Evolutionary conservation across 1,284 basidiomycete species (phyloP).

Genomic region (Malassezia equina): DNA sequence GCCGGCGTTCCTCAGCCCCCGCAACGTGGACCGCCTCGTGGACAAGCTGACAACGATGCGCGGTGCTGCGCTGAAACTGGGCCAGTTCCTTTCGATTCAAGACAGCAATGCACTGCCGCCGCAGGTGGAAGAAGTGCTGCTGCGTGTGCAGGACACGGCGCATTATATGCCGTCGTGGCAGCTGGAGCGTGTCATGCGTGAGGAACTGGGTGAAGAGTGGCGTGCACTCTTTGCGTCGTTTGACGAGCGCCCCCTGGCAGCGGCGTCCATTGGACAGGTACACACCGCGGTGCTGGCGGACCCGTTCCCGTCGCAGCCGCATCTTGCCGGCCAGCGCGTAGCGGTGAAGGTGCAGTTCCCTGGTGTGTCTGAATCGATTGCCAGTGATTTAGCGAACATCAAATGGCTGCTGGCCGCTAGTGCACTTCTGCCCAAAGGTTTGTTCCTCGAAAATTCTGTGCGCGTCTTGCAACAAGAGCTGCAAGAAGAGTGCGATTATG

Average conservation of each 20-base stretch:
- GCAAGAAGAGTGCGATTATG: slow-evolving; percentile 89
- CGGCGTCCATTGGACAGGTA: slow-evolving; percentile 94
- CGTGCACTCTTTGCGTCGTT: slow-evolving; percentile 63
- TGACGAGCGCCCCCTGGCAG: slow-evolving; percentile 78
- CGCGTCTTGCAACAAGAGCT: slow-evolving; percentile 79
- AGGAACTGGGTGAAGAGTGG: slow-evolving; percentile 71
- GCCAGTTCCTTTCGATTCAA: slow-evolving; percentile 96
- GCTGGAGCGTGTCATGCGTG: slow-evolving; percentile 71
- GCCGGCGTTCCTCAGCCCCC: slow-evolving; percentile 49
- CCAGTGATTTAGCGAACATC: slow-evolving; percentile 76
- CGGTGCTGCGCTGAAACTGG: slow-evolving; percentile 88
- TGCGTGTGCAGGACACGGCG: slow-evolving; percentile 83
- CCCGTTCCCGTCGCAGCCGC: slow-evolving; percentile 22
- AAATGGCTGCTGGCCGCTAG: slow-evolving; percentile 72
- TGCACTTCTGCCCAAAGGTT: slow-evolving; percentile 68
- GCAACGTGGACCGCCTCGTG: slow-evolving; percentile 73
- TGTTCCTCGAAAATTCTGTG: slow-evolving; percentile 68
- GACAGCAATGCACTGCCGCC: slow-evolving; percentile 60
- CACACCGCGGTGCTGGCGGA: slow-evolving; percentile 62
- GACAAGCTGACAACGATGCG: slow-evolving; percentile 87
- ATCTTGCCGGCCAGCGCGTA: slow-evolving; percentile 49
- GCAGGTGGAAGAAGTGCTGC: slow-evolving; percentile 77
- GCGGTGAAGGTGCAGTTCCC: slow-evolving; percentile 97
- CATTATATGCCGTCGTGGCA: slow-evolving; percentile 99
- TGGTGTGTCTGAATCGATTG: slow-evolving; percentile 73